phyloP scores from a whole-genome alignment of 305 asterid species.

The Rubia peregrina region DNA sequence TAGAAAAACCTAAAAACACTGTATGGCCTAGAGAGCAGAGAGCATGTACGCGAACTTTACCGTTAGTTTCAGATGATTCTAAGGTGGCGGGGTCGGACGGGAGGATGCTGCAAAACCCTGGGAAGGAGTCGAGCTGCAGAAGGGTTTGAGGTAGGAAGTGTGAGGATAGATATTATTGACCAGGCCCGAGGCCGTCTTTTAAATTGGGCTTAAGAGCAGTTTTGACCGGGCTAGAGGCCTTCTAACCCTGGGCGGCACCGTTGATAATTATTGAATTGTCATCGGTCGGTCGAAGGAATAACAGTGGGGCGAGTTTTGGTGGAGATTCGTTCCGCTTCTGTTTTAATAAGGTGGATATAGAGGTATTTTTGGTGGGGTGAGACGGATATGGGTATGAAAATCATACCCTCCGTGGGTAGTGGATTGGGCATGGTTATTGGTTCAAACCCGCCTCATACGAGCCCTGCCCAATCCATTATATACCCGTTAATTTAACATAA shows the following conservation, averaged over 20 bases:
- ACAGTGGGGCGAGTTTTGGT: no score
- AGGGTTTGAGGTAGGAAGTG: background rate
- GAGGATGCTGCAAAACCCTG: background rate
- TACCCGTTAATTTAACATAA: no score
- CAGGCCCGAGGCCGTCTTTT: background rate
- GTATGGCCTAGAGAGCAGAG: background rate
- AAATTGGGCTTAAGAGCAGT: background rate
- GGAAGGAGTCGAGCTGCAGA: background rate
- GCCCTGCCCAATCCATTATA: no score
- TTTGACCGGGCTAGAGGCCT: background rate
- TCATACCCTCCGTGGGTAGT: no score
- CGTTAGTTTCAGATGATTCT: background rate
- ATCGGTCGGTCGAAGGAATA: no score
- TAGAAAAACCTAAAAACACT: background rate
- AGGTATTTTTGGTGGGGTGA: no score
- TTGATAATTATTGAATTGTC: no score
- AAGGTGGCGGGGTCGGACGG: background rate
- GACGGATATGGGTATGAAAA: no score
- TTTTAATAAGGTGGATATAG: no score
- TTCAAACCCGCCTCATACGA: no score
- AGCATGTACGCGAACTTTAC: background rate
- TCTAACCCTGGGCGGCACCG: background rate
- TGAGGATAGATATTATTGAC: background rate
- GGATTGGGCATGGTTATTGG: no score
- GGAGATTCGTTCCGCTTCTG: no score